Conservation (phyloP, 768 basidiomycete species). For the Auricularia auricula-judae region DNA sequence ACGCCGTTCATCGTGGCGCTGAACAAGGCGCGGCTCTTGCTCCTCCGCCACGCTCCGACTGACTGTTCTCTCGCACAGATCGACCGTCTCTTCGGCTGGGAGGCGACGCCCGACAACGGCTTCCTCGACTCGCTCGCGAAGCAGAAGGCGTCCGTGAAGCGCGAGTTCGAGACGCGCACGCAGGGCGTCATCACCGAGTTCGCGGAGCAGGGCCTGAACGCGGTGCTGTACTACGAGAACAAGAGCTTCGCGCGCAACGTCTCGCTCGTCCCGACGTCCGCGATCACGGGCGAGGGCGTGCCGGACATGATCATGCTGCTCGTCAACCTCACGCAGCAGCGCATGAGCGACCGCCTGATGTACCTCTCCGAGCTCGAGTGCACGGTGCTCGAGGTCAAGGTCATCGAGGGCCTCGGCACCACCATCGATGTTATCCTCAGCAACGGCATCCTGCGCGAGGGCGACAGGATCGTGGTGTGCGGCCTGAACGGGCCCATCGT, state of each 20-base stretch:
- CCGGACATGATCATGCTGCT: constrained; percentile 99
- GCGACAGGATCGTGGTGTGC: constrained; percentile 91
- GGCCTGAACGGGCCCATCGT: constrained; percentile 96
- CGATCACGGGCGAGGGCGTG: constrained; percentile 94
- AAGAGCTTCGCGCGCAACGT: constrained; percentile 89
- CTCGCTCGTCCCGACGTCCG: constrained; percentile 94
- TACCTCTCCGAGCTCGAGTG: constrained; percentile 96
- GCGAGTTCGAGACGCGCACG: constrained; percentile 86
- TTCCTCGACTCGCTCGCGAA: constrained; percentile 85
- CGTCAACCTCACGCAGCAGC: constrained; percentile 92
- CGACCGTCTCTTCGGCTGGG: constrained; percentile 96
- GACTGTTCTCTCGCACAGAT: constrained; percentile 40
- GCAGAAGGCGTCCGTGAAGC: constrained; percentile 67
- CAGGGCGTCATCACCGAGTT: constrained; percentile 82
- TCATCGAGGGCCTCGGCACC: constrained; percentile 94
- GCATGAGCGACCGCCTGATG: constrained; percentile 97
- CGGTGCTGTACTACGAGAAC: constrained; percentile 95
- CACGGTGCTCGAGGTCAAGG: constrained; percentile 97
- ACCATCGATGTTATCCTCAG: constrained; percentile 95
- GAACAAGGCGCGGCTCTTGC: constrained; percentile 59
- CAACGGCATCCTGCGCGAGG: constrained; percentile 85
- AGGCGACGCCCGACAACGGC: constrained; percentile 79
- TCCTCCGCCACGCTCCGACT: background rate
- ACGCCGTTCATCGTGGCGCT: constrained; percentile 98
- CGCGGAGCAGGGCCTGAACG: constrained; percentile 95